Base-by-base conservation (phyloP, 1,284 basidiomycete genomes). In the Rhodotorula sp. region DNA sequence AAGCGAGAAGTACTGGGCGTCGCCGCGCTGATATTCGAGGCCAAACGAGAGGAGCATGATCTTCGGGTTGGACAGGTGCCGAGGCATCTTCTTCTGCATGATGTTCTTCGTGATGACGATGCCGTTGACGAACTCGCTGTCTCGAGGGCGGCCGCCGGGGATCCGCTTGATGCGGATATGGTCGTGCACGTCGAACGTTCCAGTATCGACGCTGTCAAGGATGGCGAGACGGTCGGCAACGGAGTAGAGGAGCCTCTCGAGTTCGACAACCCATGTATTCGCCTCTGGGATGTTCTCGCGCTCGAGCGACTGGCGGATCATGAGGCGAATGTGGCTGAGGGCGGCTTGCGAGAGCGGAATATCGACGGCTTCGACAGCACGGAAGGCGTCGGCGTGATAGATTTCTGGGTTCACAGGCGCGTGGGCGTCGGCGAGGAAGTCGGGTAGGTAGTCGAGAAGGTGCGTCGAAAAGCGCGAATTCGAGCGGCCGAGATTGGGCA, bases 141-240 rank as follows among this genome's bases (percentile, higher is more conserved):
- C 93, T 44, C 84, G 86, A 47, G 94, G 93, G 61, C 86, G 84
- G 18, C 96, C 96, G 20, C 96, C 96, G 0, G 96, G 94, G 26
- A 99, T 90, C 80, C 96, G 95, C 83, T 99, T 99, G 81, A 99
- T 94, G 83, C 99, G 99, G 73, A 99, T 92, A 76, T 96, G 97
- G 37, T 90, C 86, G 58, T 95, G 86, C 28, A 97, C 89, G 80
- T 99, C 95, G 85, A 96, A 94, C 44, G 80, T 81, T 76, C 96
- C 94, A 4, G 79, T 80, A 18, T 80, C 80, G 4, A 83, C 79
- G 54, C 83, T 80, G 0, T 82, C 74, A 51, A 65, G 57, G 18
- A n/a, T n/a, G 77, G 78, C 48, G 79, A 78, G 47, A 79, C 77
- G 28, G 40, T 70, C 65, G 11, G 90, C 89, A 62, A 92, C 88